Evolutionary conservation across 345 rosid species (phyloP), one percentile per base, ranked within the genome.

Genomic region (Rhodomyrtus tomentosa): DNA sequence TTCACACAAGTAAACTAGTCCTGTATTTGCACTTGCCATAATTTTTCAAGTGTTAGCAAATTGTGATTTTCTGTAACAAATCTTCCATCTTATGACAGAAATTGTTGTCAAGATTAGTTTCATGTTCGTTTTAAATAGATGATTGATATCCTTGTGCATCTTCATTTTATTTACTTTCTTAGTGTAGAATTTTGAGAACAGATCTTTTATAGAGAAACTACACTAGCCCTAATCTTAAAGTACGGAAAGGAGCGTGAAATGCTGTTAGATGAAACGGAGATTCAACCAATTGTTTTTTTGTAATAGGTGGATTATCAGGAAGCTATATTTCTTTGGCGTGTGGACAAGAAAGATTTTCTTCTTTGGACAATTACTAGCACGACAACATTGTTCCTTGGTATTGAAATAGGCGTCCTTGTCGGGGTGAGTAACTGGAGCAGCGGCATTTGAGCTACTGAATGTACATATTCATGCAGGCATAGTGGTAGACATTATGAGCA

Each of bases 391-490:
- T 95, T 98, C 91, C 92, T 98, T 2, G 97, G 99, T 74, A 98
- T 98, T 84, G 99, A 98, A 93, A 95, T 98, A 32, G 99, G 99
- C 73, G 99, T 96, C 89, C 96, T 98, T 90, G 89, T 95, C 84
- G 99, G 99, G 91, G 99, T 98, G 89, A 90, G 99, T 88, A 84
- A 84, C 29, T 72, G 52, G 15, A 55, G 56, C 55, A 36, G 52
- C 7, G 6, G 76, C 76, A 68, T 32, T 62, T 16, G 24, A 68
- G 76, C 76, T 68, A 68, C 24, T 32, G 13, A 68, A 21, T 68
- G 21, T 32, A 2, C 1, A 68, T 62, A 62, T 68, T 32, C 22
- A 18, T 68, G 38, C 76, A 32, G 73, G 73, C 73, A 32, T 16
- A 16, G 55, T 18, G 9, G 42, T 32, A 32, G 76, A 68, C 76